Evolutionary conservation across 1,284 basidiomycete species (phyloP), one percentile per base, ranked within the genome.

Genomic region (Cerrena zonata): DNA sequence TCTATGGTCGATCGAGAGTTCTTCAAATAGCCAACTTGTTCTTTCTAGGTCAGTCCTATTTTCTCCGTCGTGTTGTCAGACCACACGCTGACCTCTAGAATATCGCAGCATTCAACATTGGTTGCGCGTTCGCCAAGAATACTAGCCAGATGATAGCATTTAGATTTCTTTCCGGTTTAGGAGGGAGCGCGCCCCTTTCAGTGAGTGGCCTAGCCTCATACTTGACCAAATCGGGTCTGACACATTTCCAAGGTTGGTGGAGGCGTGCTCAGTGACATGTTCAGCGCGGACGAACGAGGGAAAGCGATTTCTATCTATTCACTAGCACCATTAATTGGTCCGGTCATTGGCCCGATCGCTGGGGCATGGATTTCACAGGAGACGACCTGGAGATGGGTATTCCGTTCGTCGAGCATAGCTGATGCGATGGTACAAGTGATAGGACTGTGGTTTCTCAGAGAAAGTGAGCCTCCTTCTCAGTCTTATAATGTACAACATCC

Each of bases 231-330:
- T 5, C 25, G n/a, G 25, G 24, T 12, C 5, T 36, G 30, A 26
- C 19, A 44, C n/a, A 18, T 18, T 45, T 3, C n/a, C 3, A 43
- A 82, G 80, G 68, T 81, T 30, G 82, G 82, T 51, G 86, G 84
- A 39, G 89, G 84, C 2, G 76, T 84, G 1, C 67, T 91, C 0
- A 77, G 79, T 2, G 89, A 91, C 64, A 72, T 85, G 41, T 91
- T 82, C 77, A 63, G 61, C n/a, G 63, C 84, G 0, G 83, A 89
- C 51, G 74, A 89, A 58, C 73, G 86, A 56, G 87, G 87, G 0
- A 69, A 74, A 53, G 84, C 85, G 0, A 74, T 86, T 23, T 80
- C 82, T 0, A 69, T 86, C 1, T 89, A 88, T 63, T 83, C 86
- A 0, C 66, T 89, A 4, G 82, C 83, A 3, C 79, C 78, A 0